Conservation (phyloP, 345 rosid species). For the Moricandia arvensis region DNA sequence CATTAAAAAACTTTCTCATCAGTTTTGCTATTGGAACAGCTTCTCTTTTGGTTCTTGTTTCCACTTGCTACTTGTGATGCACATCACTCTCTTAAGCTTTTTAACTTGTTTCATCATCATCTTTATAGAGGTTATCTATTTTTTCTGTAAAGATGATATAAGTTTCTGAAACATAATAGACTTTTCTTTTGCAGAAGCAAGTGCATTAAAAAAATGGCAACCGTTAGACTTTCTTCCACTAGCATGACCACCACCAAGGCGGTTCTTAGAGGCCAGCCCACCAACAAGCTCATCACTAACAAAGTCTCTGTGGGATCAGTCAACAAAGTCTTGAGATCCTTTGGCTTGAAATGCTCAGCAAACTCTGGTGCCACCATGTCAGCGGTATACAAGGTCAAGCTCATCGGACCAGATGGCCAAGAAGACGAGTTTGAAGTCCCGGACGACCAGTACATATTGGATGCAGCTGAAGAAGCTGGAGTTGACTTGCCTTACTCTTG, state of each 20-base stretch:
- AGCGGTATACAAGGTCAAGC: constrained; percentile 67
- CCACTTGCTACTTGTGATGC: constrained; percentile 9
- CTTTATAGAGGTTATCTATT: background rate
- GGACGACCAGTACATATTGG: constrained; percentile 65
- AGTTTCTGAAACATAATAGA: background rate
- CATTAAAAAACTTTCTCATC: constrained; percentile 10
- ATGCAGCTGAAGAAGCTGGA: constrained; percentile 79
- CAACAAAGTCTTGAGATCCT: constrained; percentile 48
- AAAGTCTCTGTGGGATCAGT: constrained; percentile 49
- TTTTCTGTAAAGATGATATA: background rate
- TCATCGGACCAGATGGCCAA: constrained; percentile 66
- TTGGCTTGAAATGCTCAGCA: constrained; percentile 57
- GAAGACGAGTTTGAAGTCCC: constrained; percentile 63
- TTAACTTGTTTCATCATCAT: background rate
- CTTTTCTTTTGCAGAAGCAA: background rate
- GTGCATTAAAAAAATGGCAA: constrained; percentile 45
- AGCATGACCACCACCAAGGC: constrained; percentile 45
- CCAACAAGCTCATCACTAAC: constrained; percentile 27
- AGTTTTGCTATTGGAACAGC: constrained; percentile 37
- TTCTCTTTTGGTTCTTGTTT: constrained; percentile 36
- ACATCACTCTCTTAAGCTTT: background rate
- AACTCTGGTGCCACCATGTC: constrained; percentile 50
- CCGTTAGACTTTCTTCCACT: constrained; percentile 43
- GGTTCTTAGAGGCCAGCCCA: constrained; percentile 40
- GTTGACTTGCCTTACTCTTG: constrained; percentile 79